Percentiles rank a stretch among this genome's conserved stretches.
These are phyloP conservation scores for Xerocomellus amylosporus DNA, from an alignment of 768 basidiomycete genomes.

Conservation along the genomic window DNA sequence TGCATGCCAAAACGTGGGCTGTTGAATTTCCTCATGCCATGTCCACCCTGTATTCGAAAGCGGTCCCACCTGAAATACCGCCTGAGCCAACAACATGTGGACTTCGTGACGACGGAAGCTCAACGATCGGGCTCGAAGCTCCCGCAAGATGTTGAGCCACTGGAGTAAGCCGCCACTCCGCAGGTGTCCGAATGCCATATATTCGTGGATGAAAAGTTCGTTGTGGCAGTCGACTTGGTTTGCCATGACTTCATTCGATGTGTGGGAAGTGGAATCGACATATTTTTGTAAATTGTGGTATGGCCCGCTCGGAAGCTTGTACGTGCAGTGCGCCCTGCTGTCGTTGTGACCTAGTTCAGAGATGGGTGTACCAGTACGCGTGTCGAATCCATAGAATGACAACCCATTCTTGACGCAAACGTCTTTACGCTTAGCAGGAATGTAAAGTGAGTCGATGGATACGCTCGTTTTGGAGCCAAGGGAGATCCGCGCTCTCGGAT, in stretches of 20 bases:
- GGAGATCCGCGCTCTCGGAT: constrained; percentile 13
- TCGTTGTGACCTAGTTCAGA: constrained; percentile 8
- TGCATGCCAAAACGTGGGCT: constrained; percentile 32
- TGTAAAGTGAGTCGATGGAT: constrained; percentile 11
- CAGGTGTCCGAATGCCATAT: constrained; percentile 42
- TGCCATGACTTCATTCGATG: constrained; percentile 42
- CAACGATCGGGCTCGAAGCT: no score
- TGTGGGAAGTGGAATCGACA: constrained; percentile 35
- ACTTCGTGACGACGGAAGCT: no score
- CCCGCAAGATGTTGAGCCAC: no score
- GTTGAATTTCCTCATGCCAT: constrained; percentile 41
- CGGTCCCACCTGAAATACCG: not conserved
- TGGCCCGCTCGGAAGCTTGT: constrained; percentile 2
- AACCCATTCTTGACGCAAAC: constrained; percentile 37
- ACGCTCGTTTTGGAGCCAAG: constrained; percentile 20
- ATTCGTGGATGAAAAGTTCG: constrained; percentile 44
- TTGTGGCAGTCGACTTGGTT: constrained; percentile 41
- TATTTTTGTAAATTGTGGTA: constrained; percentile 19
- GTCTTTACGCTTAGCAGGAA: constrained; percentile 8
- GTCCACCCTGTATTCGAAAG: constrained; percentile 12
- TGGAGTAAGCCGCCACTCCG: constrained; percentile 27
- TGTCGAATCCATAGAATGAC: constrained; percentile 31
- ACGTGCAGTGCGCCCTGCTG: constrained; percentile 29
- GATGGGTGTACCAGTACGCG: constrained; percentile 8
- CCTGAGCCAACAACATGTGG: no score